Evolutionary conservation across 257 asterid species (phyloP).

Genomic region (Galeopsis tetrahit): DNA sequence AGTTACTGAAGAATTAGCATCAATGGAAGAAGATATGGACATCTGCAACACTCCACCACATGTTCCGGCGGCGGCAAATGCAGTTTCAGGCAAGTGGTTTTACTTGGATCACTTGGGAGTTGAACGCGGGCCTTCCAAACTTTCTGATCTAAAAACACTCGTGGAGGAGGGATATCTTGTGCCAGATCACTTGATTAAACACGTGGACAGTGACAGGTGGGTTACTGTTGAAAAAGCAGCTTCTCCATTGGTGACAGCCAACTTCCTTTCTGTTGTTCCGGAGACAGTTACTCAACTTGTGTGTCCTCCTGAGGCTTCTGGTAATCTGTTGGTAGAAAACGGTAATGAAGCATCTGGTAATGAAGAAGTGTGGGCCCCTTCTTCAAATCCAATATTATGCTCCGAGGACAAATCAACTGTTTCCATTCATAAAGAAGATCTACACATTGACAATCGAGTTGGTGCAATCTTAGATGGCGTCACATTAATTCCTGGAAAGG

Average conservation of each 20-base stretch:
- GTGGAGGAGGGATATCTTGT: constrained; percentile 81
- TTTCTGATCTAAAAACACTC: constrained; percentile 79
- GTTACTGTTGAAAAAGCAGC: constrained; percentile 91
- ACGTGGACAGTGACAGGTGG: constrained; percentile 89
- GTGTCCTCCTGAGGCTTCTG: constrained; percentile 99
- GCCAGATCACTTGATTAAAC: constrained; percentile 92
- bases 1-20: constrained; percentile 64
- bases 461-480: constrained; percentile 71
- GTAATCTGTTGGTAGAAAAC: constrained; percentile 76
- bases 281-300: constrained; percentile 85
- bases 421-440: constrained; percentile 50
- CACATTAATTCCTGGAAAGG: constrained; percentile 73
- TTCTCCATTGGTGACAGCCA: constrained; percentile 76
- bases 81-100: constrained; percentile 81
- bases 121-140: constrained; percentile 84
- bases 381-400: constrained; percentile 38
- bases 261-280: constrained; percentile 69
- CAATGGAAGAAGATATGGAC: constrained; percentile 99
- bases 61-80: constrained; percentile 58
- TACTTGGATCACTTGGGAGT: constrained; percentile 81
- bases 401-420: constrained; percentile 40
- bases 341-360: constrained; percentile 47
- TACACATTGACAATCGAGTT: constrained; percentile 75
- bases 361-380: constrained; percentile 42
- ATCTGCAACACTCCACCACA: constrained; percentile 99